These are phyloP conservation scores for Ceratorhiza oryzae-sativae DNA, from an alignment of 1,284 basidiomycete genomes.

Conservation along the genomic window DNA sequence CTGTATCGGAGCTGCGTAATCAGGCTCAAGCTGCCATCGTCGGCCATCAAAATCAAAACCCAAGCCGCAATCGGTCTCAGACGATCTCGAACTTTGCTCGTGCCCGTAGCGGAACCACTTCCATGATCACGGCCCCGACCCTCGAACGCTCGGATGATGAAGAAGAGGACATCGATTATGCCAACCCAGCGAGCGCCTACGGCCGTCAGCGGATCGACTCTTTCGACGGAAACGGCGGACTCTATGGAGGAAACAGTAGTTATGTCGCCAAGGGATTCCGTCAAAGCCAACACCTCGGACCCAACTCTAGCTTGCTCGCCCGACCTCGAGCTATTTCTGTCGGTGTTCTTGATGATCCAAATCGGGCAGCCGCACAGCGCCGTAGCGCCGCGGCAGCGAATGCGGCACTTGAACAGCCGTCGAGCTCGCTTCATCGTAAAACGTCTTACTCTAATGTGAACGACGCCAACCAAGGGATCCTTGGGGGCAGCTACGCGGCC, in stretches of 20 bases:
- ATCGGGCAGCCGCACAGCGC: conserved; percentile 63
- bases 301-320: conserved; percentile 52
- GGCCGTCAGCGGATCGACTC: conserved; percentile 62
- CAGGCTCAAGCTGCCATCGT: conserved; percentile 89
- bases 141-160: conserved; percentile 67
- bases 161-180: conserved; percentile 69
- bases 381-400: conserved; percentile 65
- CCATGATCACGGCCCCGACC: conserved; percentile 57
- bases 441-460: conserved; percentile 34
- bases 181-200: conserved; percentile 51
- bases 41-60: conserved; percentile 73
- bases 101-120: conserved; percentile 70
- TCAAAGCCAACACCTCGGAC: conserved; percentile 63
- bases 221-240: conserved; percentile 57
- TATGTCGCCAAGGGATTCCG: conserved; percentile 74
- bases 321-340: conserved; percentile 91
- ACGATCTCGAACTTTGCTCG: conserved; percentile 76
- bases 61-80: conserved; percentile 81
- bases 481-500: conserved; percentile 17
- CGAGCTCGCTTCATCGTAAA: conserved; percentile 42
- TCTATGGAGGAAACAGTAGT: conserved; percentile 41
- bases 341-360: conserved; percentile 83
- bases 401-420: conserved; percentile 54
- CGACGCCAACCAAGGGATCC: conserved; percentile 33
- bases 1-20: conserved; percentile 81